Evolutionary conservation across 2,329 filamentous ascomycete genomes (phyloP), one percentile per base, ranked within the genome.

Genomic region (Thielaviopsis euricoi): DNA sequence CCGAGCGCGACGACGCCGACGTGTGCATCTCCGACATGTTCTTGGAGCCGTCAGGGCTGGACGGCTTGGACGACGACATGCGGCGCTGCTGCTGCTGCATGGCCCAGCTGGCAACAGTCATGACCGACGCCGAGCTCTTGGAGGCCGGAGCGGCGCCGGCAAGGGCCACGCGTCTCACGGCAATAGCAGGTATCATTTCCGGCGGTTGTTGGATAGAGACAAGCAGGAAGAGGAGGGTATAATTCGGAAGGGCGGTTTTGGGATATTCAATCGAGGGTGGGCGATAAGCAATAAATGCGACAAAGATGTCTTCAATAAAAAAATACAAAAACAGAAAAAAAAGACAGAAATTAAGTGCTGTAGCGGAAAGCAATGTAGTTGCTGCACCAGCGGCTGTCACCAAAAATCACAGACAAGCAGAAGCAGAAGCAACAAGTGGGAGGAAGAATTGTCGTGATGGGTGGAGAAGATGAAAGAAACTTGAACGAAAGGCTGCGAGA

Each of bases 11-110:
- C 58, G 73, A 67, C 25, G 73, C 65, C 4, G 76, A 73, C 40
- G 77, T 66, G 9, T 77, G 72, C 6, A 80, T 53, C 17, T 58
- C 55, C 10, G 56, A 51, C n/a, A 58, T 10, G 22, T 74, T 74
- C 64, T 73, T 77, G 4, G 77, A 70, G 10, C 76, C 78, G 61
- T 79, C 77, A n/a, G 78, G 75, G 64, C 76, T 76, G 43, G 78
- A 81, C n/a, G 79, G 78, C 67, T 82, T 82, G 37, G 79, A 82
- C 29, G 79, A 82, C 12, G 79, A 82, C 64, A 73, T 80, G 63
- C 79, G 73, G 64, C 77, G 72, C 69, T 79, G 78, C 63, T 76
- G 72, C 69, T 79, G 78, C 63, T 76, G 76, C 61, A 68, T 64
- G 57, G 55, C 72, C 73, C 62, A 74, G 64, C 57, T 33, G 63